A percentile compares a stretch with the other conserved stretches of the same genome.
phyloP scores from a whole-genome alignment of 768 basidiomycete species.

The Suillus paluster region DNA sequence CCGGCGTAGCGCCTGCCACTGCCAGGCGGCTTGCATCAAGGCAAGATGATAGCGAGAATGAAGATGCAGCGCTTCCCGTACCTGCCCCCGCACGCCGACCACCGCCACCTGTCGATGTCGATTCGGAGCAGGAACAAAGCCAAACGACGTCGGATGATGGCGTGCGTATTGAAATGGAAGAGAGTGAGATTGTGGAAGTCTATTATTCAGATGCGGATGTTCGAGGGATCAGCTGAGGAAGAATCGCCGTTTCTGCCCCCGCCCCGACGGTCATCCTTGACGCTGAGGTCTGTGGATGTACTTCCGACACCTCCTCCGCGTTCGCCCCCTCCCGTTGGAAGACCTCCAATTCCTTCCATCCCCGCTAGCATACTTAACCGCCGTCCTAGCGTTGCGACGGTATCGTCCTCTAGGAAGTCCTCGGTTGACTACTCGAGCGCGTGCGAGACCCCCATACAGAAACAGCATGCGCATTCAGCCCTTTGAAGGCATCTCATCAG shows the following conservation, averaged over 20 bases:
- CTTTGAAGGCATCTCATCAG: conserved; percentile 7
- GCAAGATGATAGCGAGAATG: conserved; percentile 37
- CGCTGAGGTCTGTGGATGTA: conserved; percentile 32
- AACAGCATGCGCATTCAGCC: conserved; percentile 3
- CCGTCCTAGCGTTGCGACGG: conserved; percentile 41
- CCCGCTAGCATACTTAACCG: conserved; percentile 37
- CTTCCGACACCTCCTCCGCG: conserved; percentile 54
- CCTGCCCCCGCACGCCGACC: conserved; percentile 36
- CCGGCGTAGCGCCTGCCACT: conserved; percentile 19
- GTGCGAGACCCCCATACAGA: conserved; percentile 14
- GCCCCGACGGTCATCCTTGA: conserved; percentile 41
- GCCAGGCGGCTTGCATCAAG: conserved; percentile 19
- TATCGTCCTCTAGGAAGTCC: conserved; percentile 41
- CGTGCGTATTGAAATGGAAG: conserved; percentile 68
- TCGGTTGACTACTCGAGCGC: conserved; percentile 37
- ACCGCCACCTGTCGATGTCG: conserved; percentile 21
- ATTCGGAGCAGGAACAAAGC: conserved; percentile 14
- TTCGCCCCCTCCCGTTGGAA: conserved; percentile 37
- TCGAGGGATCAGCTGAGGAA: conserved; percentile 47
- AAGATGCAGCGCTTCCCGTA: conserved; percentile 29
- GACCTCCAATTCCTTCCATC: conserved; percentile 43
- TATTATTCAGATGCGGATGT: conserved; percentile 54
- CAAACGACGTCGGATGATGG: conserved; percentile 59
- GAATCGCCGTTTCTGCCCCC: conserved; percentile 58
- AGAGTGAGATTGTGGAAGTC: conserved; percentile 75